Percentiles rank a stretch among this genome's conserved stretches.
These are phyloP conservation scores for Colletotrichum echinochloae DNA, from an alignment of 2,329 filamentous ascomycete species.

Conservation along the genomic window DNA sequence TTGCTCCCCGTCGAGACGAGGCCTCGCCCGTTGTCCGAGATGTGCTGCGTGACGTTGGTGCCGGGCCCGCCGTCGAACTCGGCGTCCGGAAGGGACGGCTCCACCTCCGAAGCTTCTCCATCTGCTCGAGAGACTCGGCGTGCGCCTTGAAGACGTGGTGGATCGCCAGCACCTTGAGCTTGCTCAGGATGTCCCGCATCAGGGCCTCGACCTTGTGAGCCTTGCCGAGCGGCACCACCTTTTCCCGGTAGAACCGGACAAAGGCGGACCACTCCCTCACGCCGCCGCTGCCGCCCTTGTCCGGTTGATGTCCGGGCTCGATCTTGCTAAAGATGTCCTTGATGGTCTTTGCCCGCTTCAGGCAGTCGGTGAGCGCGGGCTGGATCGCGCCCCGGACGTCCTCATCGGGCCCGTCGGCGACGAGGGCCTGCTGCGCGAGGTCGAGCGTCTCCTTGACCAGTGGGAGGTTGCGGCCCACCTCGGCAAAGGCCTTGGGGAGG, in stretches of 20 bases:
- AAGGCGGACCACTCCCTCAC: slow-evolving; percentile 14
- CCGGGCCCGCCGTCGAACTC: slow-evolving; percentile 5
- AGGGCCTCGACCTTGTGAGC: slow-evolving; percentile 23
- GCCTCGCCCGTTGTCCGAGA: slow-evolving; percentile 2
- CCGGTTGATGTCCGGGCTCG: not conserved
- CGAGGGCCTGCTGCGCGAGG: slow-evolving; percentile 3
- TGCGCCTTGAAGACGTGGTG: slow-evolving; percentile 14
- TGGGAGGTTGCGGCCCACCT: slow-evolving; percentile 17
- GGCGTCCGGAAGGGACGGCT: slow-evolving; percentile 22
- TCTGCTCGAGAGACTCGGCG: slow-evolving; percentile 10
- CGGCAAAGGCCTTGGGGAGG: slow-evolving; percentile 17
- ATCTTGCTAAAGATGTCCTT: slow-evolving; percentile 15
- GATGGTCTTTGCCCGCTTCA: slow-evolving; percentile 1
- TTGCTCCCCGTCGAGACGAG: slow-evolving; percentile 3
- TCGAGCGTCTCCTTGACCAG: slow-evolving; percentile 12
- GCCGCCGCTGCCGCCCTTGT: not conserved
- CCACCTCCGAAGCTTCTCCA: slow-evolving; percentile 24
- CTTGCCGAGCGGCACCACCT: slow-evolving; percentile 15
- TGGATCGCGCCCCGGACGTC: not conserved
- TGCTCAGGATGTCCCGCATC: slow-evolving; percentile 23
- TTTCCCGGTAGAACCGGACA: slow-evolving; percentile 13
- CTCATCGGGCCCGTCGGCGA: not conserved
- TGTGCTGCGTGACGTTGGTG: not conserved
- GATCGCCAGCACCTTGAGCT: slow-evolving; percentile 17
- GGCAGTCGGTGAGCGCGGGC: not conserved